Conservation (phyloP, 352 stramenopile genomes). For the Globisporangium recalcitrans region DNA sequence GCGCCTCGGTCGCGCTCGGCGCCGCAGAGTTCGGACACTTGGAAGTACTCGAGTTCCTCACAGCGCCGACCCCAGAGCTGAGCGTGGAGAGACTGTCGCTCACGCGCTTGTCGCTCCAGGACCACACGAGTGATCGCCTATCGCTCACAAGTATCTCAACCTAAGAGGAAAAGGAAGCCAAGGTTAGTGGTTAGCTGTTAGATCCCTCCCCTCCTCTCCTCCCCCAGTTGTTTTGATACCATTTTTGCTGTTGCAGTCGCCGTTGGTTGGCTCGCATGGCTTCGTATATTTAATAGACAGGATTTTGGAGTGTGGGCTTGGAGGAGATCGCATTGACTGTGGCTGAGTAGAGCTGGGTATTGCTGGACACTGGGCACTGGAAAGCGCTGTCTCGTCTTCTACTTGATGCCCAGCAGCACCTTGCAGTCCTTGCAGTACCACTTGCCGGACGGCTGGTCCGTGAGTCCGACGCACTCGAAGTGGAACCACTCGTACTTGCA, state of each 20-base stretch:
- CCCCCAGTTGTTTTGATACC: neutral
- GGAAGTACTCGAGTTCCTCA: slow-evolving; percentile 32
- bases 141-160: slow-evolving; percentile 1
- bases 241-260: neutral
- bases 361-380: neutral
- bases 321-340: neutral
- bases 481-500: slow-evolving; percentile 93
- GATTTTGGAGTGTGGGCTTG: neutral
- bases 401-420: slow-evolving; percentile 63
- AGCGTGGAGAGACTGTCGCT: slow-evolving; percentile 9
- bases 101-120: slow-evolving; percentile 15
- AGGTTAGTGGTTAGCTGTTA: slow-evolving; percentile 1
- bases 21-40: slow-evolving; percentile 32
- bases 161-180: neutral
- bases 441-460: slow-evolving; percentile 70
- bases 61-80: slow-evolving; percentile 18
- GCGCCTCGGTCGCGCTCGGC: slow-evolving; percentile 20
- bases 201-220: too few species aligned
- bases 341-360: neutral
- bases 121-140: slow-evolving; percentile 6
- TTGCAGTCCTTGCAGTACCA: slow-evolving; percentile 87
- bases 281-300: slow-evolving; percentile 17
- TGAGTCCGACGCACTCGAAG: slow-evolving; percentile 86
- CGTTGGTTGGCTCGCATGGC: neutral
- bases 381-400: neutral